Evolutionary conservation across 352 stramenopile genomes (phyloP).

Genomic region (Phytopythium cucurbitacearum): DNA sequence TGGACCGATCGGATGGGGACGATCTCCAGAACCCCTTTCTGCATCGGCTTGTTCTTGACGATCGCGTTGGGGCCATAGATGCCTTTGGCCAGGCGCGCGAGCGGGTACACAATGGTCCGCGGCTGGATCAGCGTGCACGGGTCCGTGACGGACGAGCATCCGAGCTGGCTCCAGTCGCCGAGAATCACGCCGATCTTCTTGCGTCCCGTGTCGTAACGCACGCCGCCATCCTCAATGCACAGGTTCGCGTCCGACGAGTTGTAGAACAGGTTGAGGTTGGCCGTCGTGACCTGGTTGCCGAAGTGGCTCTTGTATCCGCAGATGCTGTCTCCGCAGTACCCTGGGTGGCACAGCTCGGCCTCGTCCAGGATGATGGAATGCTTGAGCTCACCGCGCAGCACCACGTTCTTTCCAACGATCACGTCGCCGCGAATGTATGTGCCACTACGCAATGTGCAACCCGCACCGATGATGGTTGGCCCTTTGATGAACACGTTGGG

Average conservation of each 20-base stretch:
- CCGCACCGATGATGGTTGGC: constrained; percentile 67
- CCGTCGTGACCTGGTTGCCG: constrained; percentile 79
- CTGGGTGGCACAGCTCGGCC: constrained; percentile 66
- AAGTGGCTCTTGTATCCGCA: constrained; percentile 78
- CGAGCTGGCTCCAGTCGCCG: constrained; percentile 65
- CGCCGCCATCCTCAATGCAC: constrained; percentile 22
- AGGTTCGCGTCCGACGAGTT: constrained; percentile 20
- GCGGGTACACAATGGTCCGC: constrained; percentile 62
- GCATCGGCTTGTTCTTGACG: constrained; percentile 81
- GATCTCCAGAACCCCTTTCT: constrained; percentile 60
- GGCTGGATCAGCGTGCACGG: constrained; percentile 60
- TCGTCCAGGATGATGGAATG: constrained; percentile 70
- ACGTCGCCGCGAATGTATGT: constrained; percentile 70
- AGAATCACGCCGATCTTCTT: constrained; percentile 73
- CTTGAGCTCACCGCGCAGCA: constrained; percentile 67
- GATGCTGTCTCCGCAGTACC: constrained; percentile 73
- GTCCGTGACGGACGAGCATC: constrained; percentile 68
- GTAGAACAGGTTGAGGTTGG: constrained; percentile 60
- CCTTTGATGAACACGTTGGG: constrained; percentile 68
- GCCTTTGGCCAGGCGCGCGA: constrained; percentile 56
- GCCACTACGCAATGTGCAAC: constrained; percentile 52
- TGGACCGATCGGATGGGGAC: constrained; percentile 16
- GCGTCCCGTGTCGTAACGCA: constrained; percentile 53
- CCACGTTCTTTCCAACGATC: constrained; percentile 51
- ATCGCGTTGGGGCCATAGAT: constrained; percentile 65